Conservation (phyloP, 1,284 basidiomycete genomes). For the Pseudozyma flocculosa region DNA sequence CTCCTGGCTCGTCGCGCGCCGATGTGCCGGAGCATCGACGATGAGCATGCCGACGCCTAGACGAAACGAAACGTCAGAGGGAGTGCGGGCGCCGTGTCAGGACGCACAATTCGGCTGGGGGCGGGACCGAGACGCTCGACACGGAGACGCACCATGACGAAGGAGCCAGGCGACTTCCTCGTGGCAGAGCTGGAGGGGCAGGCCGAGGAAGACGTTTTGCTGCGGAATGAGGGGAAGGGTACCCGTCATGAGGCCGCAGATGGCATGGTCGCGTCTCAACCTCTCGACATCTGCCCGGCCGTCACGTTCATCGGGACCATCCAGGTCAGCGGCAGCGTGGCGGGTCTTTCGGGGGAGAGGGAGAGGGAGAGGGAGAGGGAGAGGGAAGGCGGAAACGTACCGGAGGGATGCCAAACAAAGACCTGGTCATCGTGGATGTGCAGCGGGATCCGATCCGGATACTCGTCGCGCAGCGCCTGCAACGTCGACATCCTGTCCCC, state of each 20-base stretch:
- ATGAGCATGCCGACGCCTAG: too few relatives aligned
- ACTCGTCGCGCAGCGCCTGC: constrained; percentile 6
- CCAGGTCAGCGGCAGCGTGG: too few relatives aligned
- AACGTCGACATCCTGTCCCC: constrained; percentile 1
- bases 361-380: too few relatives aligned
- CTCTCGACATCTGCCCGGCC: too few relatives aligned
- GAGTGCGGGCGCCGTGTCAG: constrained; percentile 5
- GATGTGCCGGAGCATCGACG: too few relatives aligned
- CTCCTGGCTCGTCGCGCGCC: too few relatives aligned
- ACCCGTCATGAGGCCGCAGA: constrained; percentile 66
- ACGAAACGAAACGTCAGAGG: not conserved
- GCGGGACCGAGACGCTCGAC: too few relatives aligned
- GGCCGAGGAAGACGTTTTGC: constrained; percentile 92
- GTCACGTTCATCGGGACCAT: too few relatives aligned
- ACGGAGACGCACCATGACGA: constrained; percentile 65
- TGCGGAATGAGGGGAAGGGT: constrained; percentile 92
- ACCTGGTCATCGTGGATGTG: constrained; percentile 9
- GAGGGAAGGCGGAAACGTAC: too few relatives aligned
- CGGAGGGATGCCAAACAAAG: constrained; percentile 7
- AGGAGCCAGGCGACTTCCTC: constrained; percentile 90
- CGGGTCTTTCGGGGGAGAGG: too few relatives aligned
- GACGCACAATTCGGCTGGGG: too few relatives aligned
- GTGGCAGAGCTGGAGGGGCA: constrained; percentile 81
- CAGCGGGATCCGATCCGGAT: constrained; percentile 13
- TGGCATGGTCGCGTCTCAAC: not conserved